Conservation (phyloP, 192 early-diverging fungal species). For the Podila verticillata region DNA sequence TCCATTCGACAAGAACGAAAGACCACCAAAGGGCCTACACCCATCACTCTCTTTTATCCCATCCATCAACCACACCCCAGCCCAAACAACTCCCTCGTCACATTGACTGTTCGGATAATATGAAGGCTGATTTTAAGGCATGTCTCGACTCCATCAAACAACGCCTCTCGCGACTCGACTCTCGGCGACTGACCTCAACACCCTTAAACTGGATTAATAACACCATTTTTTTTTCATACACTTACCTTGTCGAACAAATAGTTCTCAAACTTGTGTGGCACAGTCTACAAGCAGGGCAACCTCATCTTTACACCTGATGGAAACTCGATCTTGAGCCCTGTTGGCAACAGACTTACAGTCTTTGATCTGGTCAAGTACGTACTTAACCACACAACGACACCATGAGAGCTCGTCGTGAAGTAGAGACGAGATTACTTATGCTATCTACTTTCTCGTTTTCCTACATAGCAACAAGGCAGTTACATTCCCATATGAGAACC, state of each 20-base stretch:
- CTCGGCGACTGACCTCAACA: not conserved
- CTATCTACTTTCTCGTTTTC: not conserved
- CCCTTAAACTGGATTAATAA: slow-evolving; percentile 5
- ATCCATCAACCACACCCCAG: too few relatives aligned
- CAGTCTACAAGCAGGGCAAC: slow-evolving; percentile 97
- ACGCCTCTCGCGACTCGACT: not conserved
- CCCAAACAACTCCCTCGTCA: too few relatives aligned
- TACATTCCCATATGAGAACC: slow-evolving; percentile 95
- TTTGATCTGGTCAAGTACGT: slow-evolving; percentile 95
- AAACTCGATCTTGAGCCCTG: slow-evolving; percentile 92
- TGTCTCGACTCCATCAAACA: not conserved
- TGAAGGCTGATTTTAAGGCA: slow-evolving; percentile 59
- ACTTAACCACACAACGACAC: too few relatives aligned
- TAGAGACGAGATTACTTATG: not conserved
- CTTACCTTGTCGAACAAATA: slow-evolving; percentile 48
- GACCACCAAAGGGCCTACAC: too few relatives aligned
- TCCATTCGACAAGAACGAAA: too few relatives aligned
- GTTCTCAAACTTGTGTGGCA: slow-evolving; percentile 98
- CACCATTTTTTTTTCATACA: not conserved
- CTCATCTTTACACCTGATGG: slow-evolving; percentile 95
- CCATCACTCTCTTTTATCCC: too few relatives aligned
- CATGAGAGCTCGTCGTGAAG: not conserved
- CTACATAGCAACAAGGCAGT: slow-evolving; percentile 81
- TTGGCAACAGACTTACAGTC: slow-evolving; percentile 95
- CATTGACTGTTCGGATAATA: slow-evolving; percentile 7